These are phyloP conservation scores for Fraxinus xanthoxyloides DNA, from an alignment of 305 asterid species.

Conservation along the genomic window DNA sequence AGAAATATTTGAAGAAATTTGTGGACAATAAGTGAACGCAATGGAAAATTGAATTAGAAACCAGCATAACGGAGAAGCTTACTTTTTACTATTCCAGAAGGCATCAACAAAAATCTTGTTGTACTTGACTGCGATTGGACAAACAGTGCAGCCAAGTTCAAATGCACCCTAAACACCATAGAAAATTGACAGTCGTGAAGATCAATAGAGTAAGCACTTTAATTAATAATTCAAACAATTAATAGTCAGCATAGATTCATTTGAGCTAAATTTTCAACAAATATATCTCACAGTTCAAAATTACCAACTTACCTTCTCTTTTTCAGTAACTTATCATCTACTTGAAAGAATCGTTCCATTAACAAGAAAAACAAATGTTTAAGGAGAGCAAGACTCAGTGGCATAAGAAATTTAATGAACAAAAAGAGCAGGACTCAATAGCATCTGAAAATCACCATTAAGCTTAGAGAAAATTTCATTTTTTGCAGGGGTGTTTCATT, in stretches of 20 bases:
- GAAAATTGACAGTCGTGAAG: conserved; percentile 1
- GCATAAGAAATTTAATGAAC: background rate
- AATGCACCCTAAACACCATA: conserved; percentile 78
- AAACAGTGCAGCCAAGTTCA: conserved; percentile 92
- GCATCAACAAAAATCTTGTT: conserved; percentile 98
- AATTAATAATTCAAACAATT: background rate
- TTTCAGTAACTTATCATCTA: background rate
- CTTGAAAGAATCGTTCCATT: background rate
- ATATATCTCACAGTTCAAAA: background rate
- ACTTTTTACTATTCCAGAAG: conserved; percentile 98
- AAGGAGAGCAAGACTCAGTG: background rate
- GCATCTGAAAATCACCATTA: conserved; percentile 8
- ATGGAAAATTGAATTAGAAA: conserved; percentile 2
- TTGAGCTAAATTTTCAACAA: background rate
- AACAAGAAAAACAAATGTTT: background rate
- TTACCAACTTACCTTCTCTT: conserved; percentile 10
- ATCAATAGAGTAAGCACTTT: background rate
- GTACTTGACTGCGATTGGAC: conserved; percentile 95
- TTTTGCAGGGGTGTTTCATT: background rate
- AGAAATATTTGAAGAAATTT: background rate
- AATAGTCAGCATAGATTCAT: conserved; percentile 12
- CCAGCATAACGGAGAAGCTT: conserved; percentile 39
- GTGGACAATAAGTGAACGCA: background rate
- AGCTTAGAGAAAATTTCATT: background rate
- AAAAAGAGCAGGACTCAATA: conserved; percentile 8